Evolutionary conservation across 352 stramenopile species (phyloP).

Genomic region (Pythium apleroticum): DNA sequence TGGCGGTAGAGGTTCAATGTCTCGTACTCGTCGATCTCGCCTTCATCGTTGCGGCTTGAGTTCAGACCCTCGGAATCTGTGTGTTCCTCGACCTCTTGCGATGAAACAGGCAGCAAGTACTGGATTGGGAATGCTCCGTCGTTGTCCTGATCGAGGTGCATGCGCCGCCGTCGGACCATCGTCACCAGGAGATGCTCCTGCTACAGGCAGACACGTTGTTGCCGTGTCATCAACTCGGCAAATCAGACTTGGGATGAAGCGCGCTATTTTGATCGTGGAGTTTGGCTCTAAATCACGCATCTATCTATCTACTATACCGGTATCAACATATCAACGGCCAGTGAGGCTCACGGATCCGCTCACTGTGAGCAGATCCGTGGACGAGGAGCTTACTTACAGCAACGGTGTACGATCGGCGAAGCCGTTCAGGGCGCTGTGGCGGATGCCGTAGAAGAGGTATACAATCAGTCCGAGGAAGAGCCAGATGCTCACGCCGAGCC

Average conservation of each 20-base stretch:
- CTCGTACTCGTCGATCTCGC: conserved; percentile 13
- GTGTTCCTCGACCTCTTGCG: not conserved
- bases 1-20: conserved; percentile 50
- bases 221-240: not conserved
- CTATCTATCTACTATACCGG: conserved; percentile 1
- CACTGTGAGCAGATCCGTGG: not conserved
- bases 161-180: conserved; percentile 9
- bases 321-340: conserved; percentile 4
- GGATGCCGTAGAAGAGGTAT: conserved; percentile 81
- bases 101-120: conserved; percentile 15
- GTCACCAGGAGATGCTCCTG: not conserved
- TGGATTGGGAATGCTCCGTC: conserved; percentile 15
- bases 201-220: not conserved
- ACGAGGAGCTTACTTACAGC: conserved; percentile 12
- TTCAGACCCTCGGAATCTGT: not conserved
- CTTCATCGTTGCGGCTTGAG: not conserved
- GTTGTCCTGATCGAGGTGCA: not conserved
- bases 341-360: too few species aligned
- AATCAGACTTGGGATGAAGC: conserved; percentile 13
- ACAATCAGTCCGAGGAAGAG: conserved; percentile 54
- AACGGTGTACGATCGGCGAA: conserved; percentile 29
- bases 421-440: conserved; percentile 58
- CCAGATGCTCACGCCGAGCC: conserved; percentile 78
- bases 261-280: conserved; percentile 14
- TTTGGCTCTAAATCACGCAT: not conserved